Conservation (phyloP, 345 rosid species). For the Bruguiera sexangula region DNA sequence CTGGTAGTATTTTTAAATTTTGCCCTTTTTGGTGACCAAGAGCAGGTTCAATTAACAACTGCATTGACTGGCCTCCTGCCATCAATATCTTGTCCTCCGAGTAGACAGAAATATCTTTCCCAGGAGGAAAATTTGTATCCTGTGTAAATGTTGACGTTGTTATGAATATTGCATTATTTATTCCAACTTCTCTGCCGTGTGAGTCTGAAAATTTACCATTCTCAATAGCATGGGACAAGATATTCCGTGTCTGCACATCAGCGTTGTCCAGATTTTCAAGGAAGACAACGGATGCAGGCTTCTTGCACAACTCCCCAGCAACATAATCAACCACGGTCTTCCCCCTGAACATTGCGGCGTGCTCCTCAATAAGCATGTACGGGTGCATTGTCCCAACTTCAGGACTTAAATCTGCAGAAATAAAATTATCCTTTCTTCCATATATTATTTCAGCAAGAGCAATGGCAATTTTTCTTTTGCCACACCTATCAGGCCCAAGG, state of each 20-base stretch:
- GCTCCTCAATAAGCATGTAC: constrained; percentile 1
- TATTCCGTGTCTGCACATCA: constrained; percentile 44
- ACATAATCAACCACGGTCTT: constrained; percentile 61
- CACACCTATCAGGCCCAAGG: constrained; percentile 50
- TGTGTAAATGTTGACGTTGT: constrained; percentile 37
- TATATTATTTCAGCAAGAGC: constrained; percentile 54
- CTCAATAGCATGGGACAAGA: constrained; percentile 49
- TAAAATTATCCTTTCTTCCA: constrained; percentile 49
- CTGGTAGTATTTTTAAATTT: constrained; percentile 5
- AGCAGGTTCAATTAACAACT: constrained; percentile 41
- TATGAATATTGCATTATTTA: constrained; percentile 51
- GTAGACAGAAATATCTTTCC: constrained; percentile 17
- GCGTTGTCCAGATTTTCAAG: constrained; percentile 75
- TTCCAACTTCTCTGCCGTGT: constrained; percentile 59
- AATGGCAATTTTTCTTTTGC: constrained; percentile 52
- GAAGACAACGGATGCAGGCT: constrained; percentile 56
- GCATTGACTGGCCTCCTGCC: constrained; percentile 45
- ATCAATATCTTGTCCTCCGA: constrained; percentile 50
- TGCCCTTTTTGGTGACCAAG: background rate
- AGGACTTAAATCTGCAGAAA: constrained; percentile 50
- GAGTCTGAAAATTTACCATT: constrained; percentile 64
- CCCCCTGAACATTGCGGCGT: constrained; percentile 45
- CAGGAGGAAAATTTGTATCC: constrained; percentile 14
- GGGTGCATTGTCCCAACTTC: constrained; percentile 15
- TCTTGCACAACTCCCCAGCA: constrained; percentile 55